Evolutionary conservation across 176 grass and related monocot genomes (phyloP).

Genomic region (Chrysopogon serrulatus): DNA sequence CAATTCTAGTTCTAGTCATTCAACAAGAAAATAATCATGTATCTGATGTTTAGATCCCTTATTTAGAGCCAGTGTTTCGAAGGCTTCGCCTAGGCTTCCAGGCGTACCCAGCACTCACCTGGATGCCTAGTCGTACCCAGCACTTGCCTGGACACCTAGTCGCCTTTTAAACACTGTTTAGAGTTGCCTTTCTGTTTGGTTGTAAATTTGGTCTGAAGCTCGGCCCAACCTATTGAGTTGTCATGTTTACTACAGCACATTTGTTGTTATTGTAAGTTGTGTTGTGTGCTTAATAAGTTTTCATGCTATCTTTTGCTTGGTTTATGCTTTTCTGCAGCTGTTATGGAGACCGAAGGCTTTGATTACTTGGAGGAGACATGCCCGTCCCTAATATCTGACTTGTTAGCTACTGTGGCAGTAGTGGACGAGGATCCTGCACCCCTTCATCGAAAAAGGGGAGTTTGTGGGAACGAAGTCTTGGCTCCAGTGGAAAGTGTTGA

Average conservation of each 20-base stretch:
- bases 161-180: no score
- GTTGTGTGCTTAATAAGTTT: not conserved
- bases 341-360: conserved; percentile 87
- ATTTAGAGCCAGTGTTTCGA: no score
- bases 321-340: conserved; percentile 54
- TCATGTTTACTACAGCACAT: not conserved
- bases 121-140: no score
- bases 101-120: no score
- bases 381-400: conserved; percentile 67
- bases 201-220: not conserved
- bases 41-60: not conserved
- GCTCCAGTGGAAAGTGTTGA: conserved; percentile 47
- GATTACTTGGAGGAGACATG: conserved; percentile 84
- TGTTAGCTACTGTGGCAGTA: conserved; percentile 74
- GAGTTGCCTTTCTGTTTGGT: not conserved
- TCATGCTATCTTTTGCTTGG: conserved; percentile 24
- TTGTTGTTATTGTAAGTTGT: not conserved
- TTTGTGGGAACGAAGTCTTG: conserved; percentile 33
- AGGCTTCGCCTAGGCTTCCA: no score
- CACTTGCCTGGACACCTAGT: no score
- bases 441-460: conserved; percentile 55
- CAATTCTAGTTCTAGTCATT: not conserved
- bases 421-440: conserved; percentile 47
- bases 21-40: not conserved
- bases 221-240: not conserved